phyloP scores from a whole-genome alignment of 139 green algal genomes.

The Micromonas commoda region DNA sequence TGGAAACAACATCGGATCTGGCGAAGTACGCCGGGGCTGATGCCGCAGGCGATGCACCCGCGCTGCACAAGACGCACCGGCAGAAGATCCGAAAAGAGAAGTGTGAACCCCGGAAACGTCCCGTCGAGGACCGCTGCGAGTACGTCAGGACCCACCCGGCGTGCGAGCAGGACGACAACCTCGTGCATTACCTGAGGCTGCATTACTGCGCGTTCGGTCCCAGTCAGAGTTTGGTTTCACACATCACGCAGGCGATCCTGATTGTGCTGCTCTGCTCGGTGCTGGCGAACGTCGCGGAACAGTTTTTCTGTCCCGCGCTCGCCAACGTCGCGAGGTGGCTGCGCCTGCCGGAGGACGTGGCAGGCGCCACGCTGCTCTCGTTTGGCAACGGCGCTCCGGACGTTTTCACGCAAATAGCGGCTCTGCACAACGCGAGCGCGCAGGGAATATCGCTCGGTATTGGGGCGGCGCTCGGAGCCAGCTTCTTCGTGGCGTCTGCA shows the following conservation, averaged over 20 bases:
- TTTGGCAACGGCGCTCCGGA: conserved; percentile 52
- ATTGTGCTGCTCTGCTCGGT: conserved; percentile 39
- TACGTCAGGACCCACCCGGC: not conserved
- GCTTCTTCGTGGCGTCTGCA: conserved; percentile 11
- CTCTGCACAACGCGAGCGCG: conserved; percentile 29
- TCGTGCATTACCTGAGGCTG: not conserved
- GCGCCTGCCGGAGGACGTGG: conserved; percentile 35
- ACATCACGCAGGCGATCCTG: conserved; percentile 18
- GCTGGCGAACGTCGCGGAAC: conserved; percentile 44
- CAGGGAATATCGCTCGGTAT: not conserved
- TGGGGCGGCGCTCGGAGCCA: not conserved
- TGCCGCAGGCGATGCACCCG: no score
- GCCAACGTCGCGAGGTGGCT: conserved; percentile 35
- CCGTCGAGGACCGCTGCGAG: conserved; percentile 4
- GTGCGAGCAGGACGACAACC: not conserved
- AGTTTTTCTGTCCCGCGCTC: conserved; percentile 45
- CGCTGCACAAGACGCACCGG: no score
- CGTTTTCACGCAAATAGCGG: conserved; percentile 45
- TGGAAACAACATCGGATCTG: no score
- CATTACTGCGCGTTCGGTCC: not conserved
- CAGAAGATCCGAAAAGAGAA: no score
- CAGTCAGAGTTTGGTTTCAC: not conserved
- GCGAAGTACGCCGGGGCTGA: no score
- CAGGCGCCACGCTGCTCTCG: conserved; percentile 47
- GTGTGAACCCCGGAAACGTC: no score